Percentiles rank a stretch among this genome's conserved stretches.
Evolutionary conservation across 148 eudicot genomes (phyloP).

Genomic region (Silene conica): DNA sequence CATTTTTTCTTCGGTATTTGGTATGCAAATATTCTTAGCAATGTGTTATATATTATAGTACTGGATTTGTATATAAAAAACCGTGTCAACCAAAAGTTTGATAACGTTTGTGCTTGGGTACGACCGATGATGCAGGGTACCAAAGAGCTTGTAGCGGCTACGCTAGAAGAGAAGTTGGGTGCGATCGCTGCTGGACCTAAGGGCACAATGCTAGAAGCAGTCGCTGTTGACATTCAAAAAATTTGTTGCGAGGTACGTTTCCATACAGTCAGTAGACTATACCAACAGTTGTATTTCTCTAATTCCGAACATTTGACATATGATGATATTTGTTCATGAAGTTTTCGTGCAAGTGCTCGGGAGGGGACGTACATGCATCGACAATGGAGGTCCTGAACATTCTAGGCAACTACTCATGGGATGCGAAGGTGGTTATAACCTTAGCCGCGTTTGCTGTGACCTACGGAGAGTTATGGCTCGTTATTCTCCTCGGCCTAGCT

Average conservation of each 20-base stretch:
- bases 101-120: too few relatives aligned
- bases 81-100: too few relatives aligned
- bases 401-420: constrained; percentile 23
- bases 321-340: neutral
- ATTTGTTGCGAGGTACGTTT: constrained; percentile 17
- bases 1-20: too few relatives aligned
- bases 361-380: constrained; percentile 12
- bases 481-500: neutral
- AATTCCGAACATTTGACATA: too few relatives aligned
- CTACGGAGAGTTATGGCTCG: constrained; percentile 19
- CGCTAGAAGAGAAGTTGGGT: constrained; percentile 10
- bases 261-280: too few relatives aligned
- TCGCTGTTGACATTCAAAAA: constrained; percentile 12
- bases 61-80: too few relatives aligned
- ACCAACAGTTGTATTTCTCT: too few relatives aligned
- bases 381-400: neutral
- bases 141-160: neutral
- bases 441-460: constrained; percentile 18
- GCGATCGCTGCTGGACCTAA: constrained; percentile 3
- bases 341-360: constrained; percentile 17
- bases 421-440: constrained; percentile 19
- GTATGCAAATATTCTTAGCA: too few relatives aligned
- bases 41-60: too few relatives aligned
- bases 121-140: neutral
- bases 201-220: constrained; percentile 17